phyloP scores from a whole-genome alignment of 805 yeast genomes.

The Kuraishia borneana region DNA sequence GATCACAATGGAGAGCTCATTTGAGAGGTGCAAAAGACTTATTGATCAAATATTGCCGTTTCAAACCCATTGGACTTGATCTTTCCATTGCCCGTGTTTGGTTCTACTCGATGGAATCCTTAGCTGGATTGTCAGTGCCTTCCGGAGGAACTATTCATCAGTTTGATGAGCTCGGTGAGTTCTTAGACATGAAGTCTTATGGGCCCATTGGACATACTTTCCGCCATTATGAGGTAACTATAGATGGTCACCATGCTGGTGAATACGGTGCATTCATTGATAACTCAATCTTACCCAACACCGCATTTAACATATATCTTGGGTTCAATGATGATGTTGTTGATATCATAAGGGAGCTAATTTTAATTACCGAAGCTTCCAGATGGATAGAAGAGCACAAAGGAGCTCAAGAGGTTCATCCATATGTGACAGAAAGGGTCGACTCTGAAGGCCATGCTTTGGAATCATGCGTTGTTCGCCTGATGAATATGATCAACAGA shows the following conservation, averaged over 20 bases:
- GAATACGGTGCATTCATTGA: conserved; percentile 1
- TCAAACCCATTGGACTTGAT: conserved; percentile 21
- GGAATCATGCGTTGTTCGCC: no score
- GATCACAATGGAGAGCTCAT: conserved; percentile 60
- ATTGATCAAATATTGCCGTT: conserved; percentile 34
- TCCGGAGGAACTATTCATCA: conserved; percentile 49
- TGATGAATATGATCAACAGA: conserved; percentile 12
- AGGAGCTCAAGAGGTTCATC: conserved; percentile 4
- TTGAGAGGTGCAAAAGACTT: conserved; percentile 58
- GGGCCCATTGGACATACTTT: conserved; percentile 12
- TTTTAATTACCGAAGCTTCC: conserved; percentile 16
- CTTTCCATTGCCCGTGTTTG: conserved; percentile 32
- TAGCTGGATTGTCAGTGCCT: conserved; percentile 48
- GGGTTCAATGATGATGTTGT: conserved; percentile 23
- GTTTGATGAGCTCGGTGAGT: conserved; percentile 33
- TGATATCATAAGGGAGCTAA: conserved; percentile 19
- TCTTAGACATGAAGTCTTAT: conserved; percentile 16
- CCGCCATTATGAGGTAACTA: conserved; percentile 16
- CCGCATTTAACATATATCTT: conserved; percentile 16
- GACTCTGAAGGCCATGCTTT: conserved; percentile 12
- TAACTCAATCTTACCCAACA: neutral
- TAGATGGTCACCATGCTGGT: conserved; percentile 11
- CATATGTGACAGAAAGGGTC: conserved; percentile 7
- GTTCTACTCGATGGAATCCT: conserved; percentile 51
- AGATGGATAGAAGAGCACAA: conserved; percentile 4